phyloP scores from a whole-genome alignment of 768 basidiomycete genomes.

The Epithele typhae region DNA sequence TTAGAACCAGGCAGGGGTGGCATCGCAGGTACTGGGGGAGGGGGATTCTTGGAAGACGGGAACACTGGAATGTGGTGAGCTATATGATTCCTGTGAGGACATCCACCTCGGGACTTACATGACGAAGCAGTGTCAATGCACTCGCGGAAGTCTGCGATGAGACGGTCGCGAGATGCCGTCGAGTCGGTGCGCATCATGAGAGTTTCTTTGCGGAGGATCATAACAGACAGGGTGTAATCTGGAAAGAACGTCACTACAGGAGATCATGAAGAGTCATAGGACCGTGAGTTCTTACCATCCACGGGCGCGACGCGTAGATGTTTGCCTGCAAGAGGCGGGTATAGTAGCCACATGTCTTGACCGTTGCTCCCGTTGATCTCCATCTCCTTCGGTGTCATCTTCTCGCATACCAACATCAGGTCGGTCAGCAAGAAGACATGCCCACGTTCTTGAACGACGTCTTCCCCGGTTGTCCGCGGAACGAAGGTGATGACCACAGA shows the following conservation, averaged over 20 bases:
- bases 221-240: constrained; percentile 74
- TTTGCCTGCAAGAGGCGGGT: constrained; percentile 94
- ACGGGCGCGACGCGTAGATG: constrained; percentile 72
- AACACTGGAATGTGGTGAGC: constrained; percentile 5
- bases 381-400: constrained; percentile 67
- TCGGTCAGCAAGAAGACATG: constrained; percentile 91
- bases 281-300: constrained; percentile 44
- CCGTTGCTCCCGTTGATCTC: constrained; percentile 45
- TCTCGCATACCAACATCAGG: constrained; percentile 86
- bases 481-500: constrained; percentile 75
- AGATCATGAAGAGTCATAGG: not conserved
- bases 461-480: constrained; percentile 68
- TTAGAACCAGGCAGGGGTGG: constrained; percentile 21
- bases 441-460: constrained; percentile 71
- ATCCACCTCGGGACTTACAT: constrained; percentile 54
- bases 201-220: constrained; percentile 86
- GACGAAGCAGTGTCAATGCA: constrained; percentile 79
- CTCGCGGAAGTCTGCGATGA: constrained; percentile 70
- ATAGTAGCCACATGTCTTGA: constrained; percentile 87
- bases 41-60: constrained; percentile 46
- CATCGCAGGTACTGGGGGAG: constrained; percentile 61
- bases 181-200: constrained; percentile 64
- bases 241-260: constrained; percentile 2
- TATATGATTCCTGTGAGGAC: too few relatives aligned
- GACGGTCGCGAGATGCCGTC: constrained; percentile 49